Base-by-base conservation (phyloP, 2,329 filamentous ascomycete genomes). In the Fusarium heterosporum region DNA sequence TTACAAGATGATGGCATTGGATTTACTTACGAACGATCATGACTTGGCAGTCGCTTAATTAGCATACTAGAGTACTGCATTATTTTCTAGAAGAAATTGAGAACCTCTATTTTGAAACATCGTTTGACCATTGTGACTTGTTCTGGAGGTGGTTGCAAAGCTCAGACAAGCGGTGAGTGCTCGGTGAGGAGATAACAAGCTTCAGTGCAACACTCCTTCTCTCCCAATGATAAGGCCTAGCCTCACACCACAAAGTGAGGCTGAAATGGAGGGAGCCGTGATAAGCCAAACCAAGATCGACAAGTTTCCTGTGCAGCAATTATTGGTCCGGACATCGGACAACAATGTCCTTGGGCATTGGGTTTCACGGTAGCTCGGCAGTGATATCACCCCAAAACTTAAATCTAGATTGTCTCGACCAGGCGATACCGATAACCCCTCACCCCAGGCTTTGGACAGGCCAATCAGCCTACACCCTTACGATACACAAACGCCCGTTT, bases 1-100 rank as follows among this genome's bases (percentile, higher is more conserved):
- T 61, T 40, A 46, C 42, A 46, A n/a, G 30, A 49, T 36, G 64
- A 67, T 68, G 68, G 59, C 55, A 56, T 67, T 63, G 64, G 59
- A 52, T 43, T 62, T 62, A 62, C 52, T 58, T 62, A 63, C 46
- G 60, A 64, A 26, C 47, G 5, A 58, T 64, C 47, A 63, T 52
- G 60, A 63, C 58, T 22, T 43, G 22, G 59, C 60, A 64, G 60
- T 40, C 64, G 60, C 59, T 40, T 63, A 64, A 63, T 63, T 43
- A 34, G 36, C 50, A 38, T 28, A 64, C 53, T 50, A 57, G 38
- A 26, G 60, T 59, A 63, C 58, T 63, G 60, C 60, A 43, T 13
- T n/a, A 40, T 49, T 47, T 56, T 41, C 43, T 58, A 63, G 59
- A 63, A 26, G 52, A 64, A 63, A 63, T 63, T 46, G 26, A 52